A percentile compares a stretch with the other conserved stretches of the same genome.
phyloP scores from a whole-genome alignment of 2,329 filamentous ascomycete species.

The Aspergillus clavatus region DNA sequence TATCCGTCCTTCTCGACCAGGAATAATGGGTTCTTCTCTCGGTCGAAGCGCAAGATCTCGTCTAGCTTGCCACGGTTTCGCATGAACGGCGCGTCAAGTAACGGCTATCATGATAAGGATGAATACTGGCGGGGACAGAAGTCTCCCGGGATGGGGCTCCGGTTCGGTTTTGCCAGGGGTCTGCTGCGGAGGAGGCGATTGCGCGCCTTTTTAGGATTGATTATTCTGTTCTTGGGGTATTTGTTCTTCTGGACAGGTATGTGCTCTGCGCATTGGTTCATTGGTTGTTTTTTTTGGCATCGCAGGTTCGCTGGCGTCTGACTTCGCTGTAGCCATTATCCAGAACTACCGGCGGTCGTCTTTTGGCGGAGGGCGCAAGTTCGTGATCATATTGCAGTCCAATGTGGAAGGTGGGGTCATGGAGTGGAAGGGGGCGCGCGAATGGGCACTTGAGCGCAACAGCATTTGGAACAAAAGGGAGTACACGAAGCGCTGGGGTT shows the following conservation, averaged over 20 bases:
- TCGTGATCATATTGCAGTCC: slow-evolving; percentile 86
- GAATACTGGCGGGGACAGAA: slow-evolving; percentile 56
- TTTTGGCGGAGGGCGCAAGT: slow-evolving; percentile 81
- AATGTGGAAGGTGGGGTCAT: slow-evolving; percentile 96
- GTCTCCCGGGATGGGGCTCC: slow-evolving; percentile 29
- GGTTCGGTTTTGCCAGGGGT: slow-evolving; percentile 36
- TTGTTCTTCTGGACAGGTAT: slow-evolving; percentile 70
- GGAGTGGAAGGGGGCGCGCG: slow-evolving; percentile 96
- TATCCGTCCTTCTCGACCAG: slow-evolving; percentile 76
- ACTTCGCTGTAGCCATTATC: slow-evolving; percentile 50
- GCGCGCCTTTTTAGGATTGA: slow-evolving; percentile 54
- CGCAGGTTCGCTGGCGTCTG: slow-evolving; percentile 12
- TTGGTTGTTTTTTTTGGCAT: slow-evolving; percentile 2
- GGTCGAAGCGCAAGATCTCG: slow-evolving; percentile 76
- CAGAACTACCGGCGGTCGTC: slow-evolving; percentile 65
- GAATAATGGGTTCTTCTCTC: slow-evolving; percentile 80
- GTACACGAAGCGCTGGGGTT: slow-evolving; percentile 84
- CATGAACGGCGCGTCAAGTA: slow-evolving; percentile 32
- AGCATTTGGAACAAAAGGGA: slow-evolving; percentile 92
- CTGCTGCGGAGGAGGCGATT: slow-evolving; percentile 64
- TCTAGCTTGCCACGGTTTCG: slow-evolving; percentile 72
- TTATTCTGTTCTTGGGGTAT: slow-evolving; percentile 58
- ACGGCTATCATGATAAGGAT: slow-evolving; percentile 66
- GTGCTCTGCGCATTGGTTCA: no score
- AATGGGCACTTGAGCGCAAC: slow-evolving; percentile 97